Evolutionary conservation across 176 grass and related monocot genomes (phyloP).

Genomic region (Musa acuminata): DNA sequence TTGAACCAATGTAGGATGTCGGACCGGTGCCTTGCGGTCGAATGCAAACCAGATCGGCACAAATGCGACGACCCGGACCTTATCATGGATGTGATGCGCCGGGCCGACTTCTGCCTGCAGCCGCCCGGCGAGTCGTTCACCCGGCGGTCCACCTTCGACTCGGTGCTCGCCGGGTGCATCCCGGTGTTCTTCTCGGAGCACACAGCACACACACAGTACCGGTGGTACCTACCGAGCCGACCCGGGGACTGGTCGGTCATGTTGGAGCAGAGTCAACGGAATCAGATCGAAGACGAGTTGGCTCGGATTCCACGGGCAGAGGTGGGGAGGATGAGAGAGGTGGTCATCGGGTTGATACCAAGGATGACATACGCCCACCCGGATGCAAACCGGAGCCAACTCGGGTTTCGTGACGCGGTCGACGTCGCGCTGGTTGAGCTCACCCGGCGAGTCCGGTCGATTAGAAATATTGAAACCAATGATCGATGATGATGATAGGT

Average conservation of each 20-base stretch:
- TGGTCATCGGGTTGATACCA: conserved; percentile 30
- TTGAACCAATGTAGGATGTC: conserved; percentile 12
- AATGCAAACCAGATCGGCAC: neutral
- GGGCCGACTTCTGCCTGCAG: conserved; percentile 18
- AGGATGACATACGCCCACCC: conserved; percentile 23
- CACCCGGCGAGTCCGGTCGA: conserved; percentile 8
- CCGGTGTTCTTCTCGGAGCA: conserved; percentile 19
- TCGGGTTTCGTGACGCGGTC: conserved; percentile 25
- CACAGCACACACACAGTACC: conserved; percentile 14
- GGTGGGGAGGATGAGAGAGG: conserved; percentile 26
- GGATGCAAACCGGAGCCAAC: conserved; percentile 4
- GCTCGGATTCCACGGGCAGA: conserved; percentile 20
- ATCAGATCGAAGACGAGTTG: conserved; percentile 10
- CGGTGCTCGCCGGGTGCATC: conserved; percentile 18
- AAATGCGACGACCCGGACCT: conserved; percentile 1
- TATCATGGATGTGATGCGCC: neutral
- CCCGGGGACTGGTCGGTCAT: conserved; percentile 25
- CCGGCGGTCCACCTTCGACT: conserved; percentile 15
- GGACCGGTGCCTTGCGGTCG: conserved; percentile 14
- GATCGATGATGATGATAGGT: too few species aligned
- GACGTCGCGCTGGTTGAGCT: conserved; percentile 30
- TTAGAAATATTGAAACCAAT: too few species aligned
- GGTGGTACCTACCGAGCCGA: conserved; percentile 6
- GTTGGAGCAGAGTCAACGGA: neutral
- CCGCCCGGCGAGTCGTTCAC: conserved; percentile 8